A percentile compares a stretch with the other conserved stretches of the same genome.
Evolutionary conservation across 2,329 filamentous ascomycete species (phyloP).

Genomic region (Alternaria atra): DNA sequence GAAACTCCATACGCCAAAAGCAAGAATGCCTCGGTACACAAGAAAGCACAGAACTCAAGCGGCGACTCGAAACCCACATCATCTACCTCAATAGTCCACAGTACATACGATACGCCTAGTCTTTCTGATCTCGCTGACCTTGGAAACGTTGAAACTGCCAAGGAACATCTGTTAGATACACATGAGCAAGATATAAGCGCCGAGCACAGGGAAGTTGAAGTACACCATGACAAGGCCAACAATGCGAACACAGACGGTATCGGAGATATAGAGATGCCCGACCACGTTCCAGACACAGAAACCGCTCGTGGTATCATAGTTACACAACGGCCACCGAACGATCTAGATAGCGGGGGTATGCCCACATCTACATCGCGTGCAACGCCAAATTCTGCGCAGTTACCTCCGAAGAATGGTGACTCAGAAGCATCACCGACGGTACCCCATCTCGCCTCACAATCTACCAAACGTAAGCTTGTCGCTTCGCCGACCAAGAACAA

Average conservation of each 20-base stretch:
- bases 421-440: not conserved
- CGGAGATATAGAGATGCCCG: not conserved
- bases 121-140: constrained; percentile 5
- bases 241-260: too few species aligned
- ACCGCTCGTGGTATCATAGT: not conserved
- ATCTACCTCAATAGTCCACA: constrained; percentile 37
- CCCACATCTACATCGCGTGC: not conserved
- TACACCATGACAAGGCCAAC: not conserved
- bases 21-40: constrained; percentile 18
- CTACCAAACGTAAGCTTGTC: constrained; percentile 36
- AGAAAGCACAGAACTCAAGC: constrained; percentile 22
- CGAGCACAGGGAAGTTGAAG: not conserved
- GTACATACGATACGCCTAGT: constrained; percentile 34
- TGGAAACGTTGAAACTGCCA: not conserved
- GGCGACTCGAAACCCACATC: constrained; percentile 27
- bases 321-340: not conserved
- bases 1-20: constrained; percentile 41
- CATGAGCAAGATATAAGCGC: not conserved
- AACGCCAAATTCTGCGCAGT: not conserved
- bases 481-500: constrained; percentile 28
- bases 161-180: not conserved
- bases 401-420: not conserved
- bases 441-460: not conserved
- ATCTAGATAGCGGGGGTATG: not conserved
- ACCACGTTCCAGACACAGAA: not conserved